Evolutionary conservation across 257 asterid genomes (phyloP), one percentile per base, ranked within the genome.

Genomic region (Penstemon davidsonii): DNA sequence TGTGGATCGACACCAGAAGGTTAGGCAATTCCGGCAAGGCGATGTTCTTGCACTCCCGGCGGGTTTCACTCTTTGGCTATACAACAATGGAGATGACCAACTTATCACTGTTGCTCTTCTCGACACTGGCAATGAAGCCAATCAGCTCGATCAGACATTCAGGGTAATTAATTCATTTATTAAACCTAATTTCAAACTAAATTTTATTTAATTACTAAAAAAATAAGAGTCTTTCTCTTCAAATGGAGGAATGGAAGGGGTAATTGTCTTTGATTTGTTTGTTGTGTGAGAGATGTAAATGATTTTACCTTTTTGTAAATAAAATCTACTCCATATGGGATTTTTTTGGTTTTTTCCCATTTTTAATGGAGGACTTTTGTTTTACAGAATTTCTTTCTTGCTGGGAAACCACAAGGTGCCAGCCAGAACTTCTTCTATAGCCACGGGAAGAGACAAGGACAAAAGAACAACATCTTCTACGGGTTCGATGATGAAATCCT

Each of bases 31-130:
- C 69, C 49, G 64, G 8, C 62, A 60, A 10, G 95, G 95, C 4
- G 95, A 87, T 45, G 68, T 79, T 62, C 42, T 85, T 7, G 91
- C 88, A 6, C 68, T 87, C 78, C 87, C 86, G 0, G 77, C 88
- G 0, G 95, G 87, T 0, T 6, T 83, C 0, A 66, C 83, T 13
- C 85, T 74, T 33, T 88, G 95, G 95, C 49, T 72, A 0, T 83
- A 88, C 74, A 88, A 88, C 80, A 72, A 82, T 13, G 92, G 85
- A 0, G 49, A 72, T 0, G 82, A 76, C n/a, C 76, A 59, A 0
- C 72, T 84, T 3, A 72, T 78, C 10, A 77, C 87, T 3, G 81
- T 88, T 11, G 82, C 87, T 3, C 75, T 88, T 75, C 88, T 83
- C 36, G 90, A 88, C 69, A 80, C 85, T 41, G 53, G 81, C 54